Base-by-base conservation (phyloP, 1,139 yeast genomes). In the Sugiyamaella japonica region DNA sequence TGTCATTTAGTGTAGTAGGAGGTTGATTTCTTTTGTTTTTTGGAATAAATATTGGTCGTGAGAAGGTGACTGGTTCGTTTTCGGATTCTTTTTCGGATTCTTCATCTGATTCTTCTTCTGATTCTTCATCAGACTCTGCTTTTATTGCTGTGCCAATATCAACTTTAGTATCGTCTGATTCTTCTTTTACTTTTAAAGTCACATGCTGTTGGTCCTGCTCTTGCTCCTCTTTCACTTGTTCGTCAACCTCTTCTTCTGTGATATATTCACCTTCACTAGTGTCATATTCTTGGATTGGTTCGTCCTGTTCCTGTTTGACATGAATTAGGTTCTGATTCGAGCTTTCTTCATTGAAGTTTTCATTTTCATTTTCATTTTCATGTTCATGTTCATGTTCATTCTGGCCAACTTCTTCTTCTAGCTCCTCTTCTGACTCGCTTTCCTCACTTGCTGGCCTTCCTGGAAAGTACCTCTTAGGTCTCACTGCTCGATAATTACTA, bases 31-130 rank as follows among this genome's bases (percentile, higher is more conserved):
- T 52, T 45, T 62, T 58, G 53, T 47, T 56, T 54, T 59, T 66
- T 12, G 66, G 64, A 3, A 66, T 57, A 51, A 67, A 68, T 8
- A 61, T 61, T 1, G 70, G 70, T 25, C 66, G 59, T 0, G 58
- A 51, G 15, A 64, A 50, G 2, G 50, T 38, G 7, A 44, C 40
- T 7, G 58, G 55, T 29, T 55, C 62, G 34, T 15, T 16, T 1
- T 55, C 51, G 1, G 50, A 44, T 13, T 52, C 57, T 23, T 52
- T 28, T 4, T 53, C 57, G 23, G 61, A 41, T 34, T 48, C 59
- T 5, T 41, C 34, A 6, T 40, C 28, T 16, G 39, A 20, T 20
- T 38, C 37, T 2, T 45, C 48, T 20, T 46, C 47, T 2, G 20
- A 23, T 15, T 45, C 25, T 5, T 34, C 23, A 2, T 37, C n/a